Base-by-base conservation (phyloP, 495 filamentous ascomycete species). In the Penicillium flavigenum region DNA sequence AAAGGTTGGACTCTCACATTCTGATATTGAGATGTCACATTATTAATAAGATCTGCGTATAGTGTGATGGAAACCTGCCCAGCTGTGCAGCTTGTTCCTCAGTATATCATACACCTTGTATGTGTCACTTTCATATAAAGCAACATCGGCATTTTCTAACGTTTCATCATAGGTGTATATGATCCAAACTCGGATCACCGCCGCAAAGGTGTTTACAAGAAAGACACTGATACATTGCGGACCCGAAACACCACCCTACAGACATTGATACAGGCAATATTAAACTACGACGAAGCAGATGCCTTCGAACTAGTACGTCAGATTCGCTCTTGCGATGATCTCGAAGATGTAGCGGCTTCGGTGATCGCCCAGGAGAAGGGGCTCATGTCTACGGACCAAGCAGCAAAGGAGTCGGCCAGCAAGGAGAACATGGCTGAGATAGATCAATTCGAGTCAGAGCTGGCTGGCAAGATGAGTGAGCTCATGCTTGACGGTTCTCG, bases 161-260 rank as follows among this genome's bases (percentile, higher is more conserved):
- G 14, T 20, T 20, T 19, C 7, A 6, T 31, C 7, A 8, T 32
- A 79, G 76, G 92, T 72, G 79, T 96, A 49, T 98, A 98, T 78
- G 95, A 98, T 68, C 94, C 91, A 6, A 95, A 90, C 66, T 94
- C 90, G 54, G 94, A 98, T 71, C 91, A 96, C 68, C 88, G 94
- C 46, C 86, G 94, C 17, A 98, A 98, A 69, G 94, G 94, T 47
- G 94, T 97, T 10, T 97, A 96, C 71, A 92, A 91, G 71, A 91
- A 96, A 71, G 92, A 96, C 70, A 88, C 92, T 46, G 92, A 96
- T 70, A 89, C 86, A 62, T 81, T 93, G 65, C 90, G 93, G 66
- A 93, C 92, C 19, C 83, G 83, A 52, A 93, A 89, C 66, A 89
- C 89, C 32, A 98, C 94, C 12, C 77, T 98, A 26, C 89, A 97